Evolutionary conservation across 495 filamentous ascomycete species (phyloP), one percentile per base, ranked within the genome.

Genomic region (Thozetella sp.): DNA sequence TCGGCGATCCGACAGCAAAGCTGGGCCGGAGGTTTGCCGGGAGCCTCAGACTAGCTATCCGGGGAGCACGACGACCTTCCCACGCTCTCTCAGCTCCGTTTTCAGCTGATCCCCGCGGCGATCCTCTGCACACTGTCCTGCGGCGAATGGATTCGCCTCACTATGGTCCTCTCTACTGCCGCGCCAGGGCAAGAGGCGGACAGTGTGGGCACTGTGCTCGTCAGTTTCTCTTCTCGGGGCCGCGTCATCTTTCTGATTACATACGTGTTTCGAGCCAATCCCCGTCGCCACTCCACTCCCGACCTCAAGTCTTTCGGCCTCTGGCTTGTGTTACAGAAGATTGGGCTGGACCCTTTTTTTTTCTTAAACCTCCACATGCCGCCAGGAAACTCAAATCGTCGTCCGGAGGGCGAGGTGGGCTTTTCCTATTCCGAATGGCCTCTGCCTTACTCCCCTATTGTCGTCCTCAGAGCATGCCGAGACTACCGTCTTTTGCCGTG

Each of bases 191-290:
- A n/a, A n/a, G 6, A 37, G 6, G 15, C 30, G 30, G 30, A 48
- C 43, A 48, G 43, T 48, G 43, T n/a, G 6, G 10, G 43, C 43
- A 48, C 43, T 13, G 43, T 48, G 43, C 43, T 48, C 43, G 43
- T 48, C 43, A 48, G n/a, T 11, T 48, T 48, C n/a, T 20, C n/a
- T 48, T 48, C 9, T 13, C 4, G 20, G 43, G 43, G 43, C 43
- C 43, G 43, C 43, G 43, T 48, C 43, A 48, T 48, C 43, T 48
- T 48, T 3, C 43, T 11, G 43, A 48, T 48, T 48, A 48, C n/a
- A n/a, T n/a, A n/a, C 43, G 43, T 48, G 43, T 48, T 48, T 48
- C 43, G 43, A 48, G 43, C 43, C 43, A 48, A 48, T 48, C 43
- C 43, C 43, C 6, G 17, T 37, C 30, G 43, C 43, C 43, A 48